Evolutionary conservation across 495 filamentous ascomycete genomes (phyloP), one percentile per base, ranked within the genome.

Genomic region (Aspergillus olivimuriae): DNA sequence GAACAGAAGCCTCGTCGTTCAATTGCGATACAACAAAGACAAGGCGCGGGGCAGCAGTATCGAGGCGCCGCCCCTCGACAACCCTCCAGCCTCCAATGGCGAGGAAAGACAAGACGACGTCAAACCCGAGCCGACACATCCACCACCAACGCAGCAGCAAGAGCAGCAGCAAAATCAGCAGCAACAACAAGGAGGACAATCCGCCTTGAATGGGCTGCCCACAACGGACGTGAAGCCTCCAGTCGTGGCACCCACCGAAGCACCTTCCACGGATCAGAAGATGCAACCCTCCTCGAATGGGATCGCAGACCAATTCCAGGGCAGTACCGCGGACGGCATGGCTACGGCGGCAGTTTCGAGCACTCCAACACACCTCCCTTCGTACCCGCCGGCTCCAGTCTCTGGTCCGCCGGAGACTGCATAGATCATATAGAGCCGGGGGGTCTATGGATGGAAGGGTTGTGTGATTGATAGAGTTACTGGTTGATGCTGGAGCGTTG

Each of bases 1-100:
- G 15, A 63, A 65, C 17, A 69, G 59, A 20, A 84, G 77, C 43
- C 70, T 85, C 19, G 71, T 90, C 24, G 80, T 88, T 47, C 82
- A 82, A 49, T 72, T 90, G 34, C 72, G 70, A 48, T 74, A 75
- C 46, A 50, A 57, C 50, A 71, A 72, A 43, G 54, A 53, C 9
- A 59, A 62, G 39, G 34, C 34, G 16, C 36, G 50, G 12, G 52
- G 48, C n/a, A n/a, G n/a, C n/a, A n/a, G n/a, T n/a, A n/a, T n/a
- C n/a, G n/a, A n/a, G n/a, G n/a, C n/a, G n/a, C n/a, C n/a, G n/a
- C n/a, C n/a, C n/a, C 22, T 11, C 26, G 16, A 26, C 14, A 22
- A 22, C 42, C 21, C 26, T 26, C 15, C 44, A 28, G 35, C 32
- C 14, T 28, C 19, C 45, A 15, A 20, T n/a, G n/a, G n/a, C n/a